Percentiles rank a stretch among this genome's conserved stretches.
These are phyloP conservation scores for Marasmius oreades DNA, from an alignment of 1,284 basidiomycete genomes.

Conservation along the genomic window DNA sequence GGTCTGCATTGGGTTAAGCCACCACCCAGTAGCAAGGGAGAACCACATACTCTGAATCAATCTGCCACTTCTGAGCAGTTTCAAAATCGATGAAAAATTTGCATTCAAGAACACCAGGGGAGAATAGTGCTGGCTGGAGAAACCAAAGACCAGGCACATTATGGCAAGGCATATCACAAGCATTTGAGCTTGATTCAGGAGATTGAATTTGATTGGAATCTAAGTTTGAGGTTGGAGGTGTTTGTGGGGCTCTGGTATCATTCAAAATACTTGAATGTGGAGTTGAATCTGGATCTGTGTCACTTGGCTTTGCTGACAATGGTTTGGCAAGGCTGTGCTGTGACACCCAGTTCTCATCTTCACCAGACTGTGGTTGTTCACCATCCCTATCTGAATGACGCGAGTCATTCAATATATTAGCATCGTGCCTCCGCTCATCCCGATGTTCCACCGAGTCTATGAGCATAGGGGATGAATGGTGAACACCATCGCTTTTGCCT, in stretches of 20 bases:
- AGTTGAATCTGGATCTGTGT: not conserved
- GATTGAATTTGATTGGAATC: not conserved
- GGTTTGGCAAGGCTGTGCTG: no score
- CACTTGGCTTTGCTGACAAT: not conserved
- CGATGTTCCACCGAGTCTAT: not conserved
- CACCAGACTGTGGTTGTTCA: not conserved
- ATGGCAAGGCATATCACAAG: conserved; percentile 5
- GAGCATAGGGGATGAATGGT: not conserved
- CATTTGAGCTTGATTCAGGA: no score
- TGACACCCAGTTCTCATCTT: no score
- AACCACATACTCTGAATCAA: conserved; percentile 4
- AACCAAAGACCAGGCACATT: conserved; percentile 14
- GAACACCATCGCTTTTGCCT: not conserved
- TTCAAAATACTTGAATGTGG: not conserved
- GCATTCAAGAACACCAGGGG: conserved; percentile 11
- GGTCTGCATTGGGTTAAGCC: not conserved
- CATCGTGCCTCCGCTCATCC: not conserved
- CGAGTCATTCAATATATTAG: not conserved
- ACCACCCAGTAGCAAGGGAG: not conserved
- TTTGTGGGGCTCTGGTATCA: no score
- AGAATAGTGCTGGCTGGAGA: not conserved
- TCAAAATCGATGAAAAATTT: conserved; percentile 8
- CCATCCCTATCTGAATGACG: not conserved
- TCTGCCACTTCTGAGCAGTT: conserved; percentile 8
- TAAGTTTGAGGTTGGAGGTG: not conserved